phyloP scores from a whole-genome alignment of 768 basidiomycete genomes.

The Mycena sanguinolenta region DNA sequence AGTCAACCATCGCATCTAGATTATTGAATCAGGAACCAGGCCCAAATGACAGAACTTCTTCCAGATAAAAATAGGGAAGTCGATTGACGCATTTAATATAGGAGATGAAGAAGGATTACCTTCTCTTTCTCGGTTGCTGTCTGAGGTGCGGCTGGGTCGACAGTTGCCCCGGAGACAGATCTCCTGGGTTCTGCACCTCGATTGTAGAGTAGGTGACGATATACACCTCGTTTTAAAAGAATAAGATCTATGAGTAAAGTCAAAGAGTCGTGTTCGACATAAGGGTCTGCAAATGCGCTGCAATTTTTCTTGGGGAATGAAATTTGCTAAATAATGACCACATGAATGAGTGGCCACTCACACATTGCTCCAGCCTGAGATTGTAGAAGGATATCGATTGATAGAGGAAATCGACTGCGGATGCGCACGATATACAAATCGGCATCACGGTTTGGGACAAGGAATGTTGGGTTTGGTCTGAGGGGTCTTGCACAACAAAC shows the following conservation, averaged over 20 bases:
- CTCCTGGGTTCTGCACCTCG: constrained; percentile 75
- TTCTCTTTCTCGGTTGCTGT: constrained; percentile 41
- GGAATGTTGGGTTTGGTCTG: not conserved
- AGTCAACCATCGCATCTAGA: constrained; percentile 70
- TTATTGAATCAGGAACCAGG: constrained; percentile 12
- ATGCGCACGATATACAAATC: constrained; percentile 84
- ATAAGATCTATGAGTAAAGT: constrained; percentile 85
- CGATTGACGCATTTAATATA: not conserved
- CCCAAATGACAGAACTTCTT: not conserved
- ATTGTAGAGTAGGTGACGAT: constrained; percentile 86
- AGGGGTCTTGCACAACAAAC: not conserved
- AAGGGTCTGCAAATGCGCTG: constrained; percentile 80
- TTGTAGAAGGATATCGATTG: constrained; percentile 84
- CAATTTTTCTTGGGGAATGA: constrained; percentile 3
- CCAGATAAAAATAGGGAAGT: not conserved
- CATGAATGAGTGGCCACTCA: constrained; percentile 53
- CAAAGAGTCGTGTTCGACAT: constrained; percentile 86
- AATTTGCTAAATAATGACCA: not conserved
- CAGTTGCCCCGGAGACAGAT: constrained; percentile 42
- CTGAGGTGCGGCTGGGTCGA: constrained; percentile 16
- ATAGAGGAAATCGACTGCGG: constrained; percentile 76
- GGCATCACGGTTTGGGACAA: constrained; percentile 63
- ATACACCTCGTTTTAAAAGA: constrained; percentile 85
- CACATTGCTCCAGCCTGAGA: constrained; percentile 87
- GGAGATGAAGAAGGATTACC: constrained; percentile 32